Evolutionary conservation across 345 rosid species (phyloP), one percentile per base, ranked within the genome.

Genomic region (Punica granatum): DNA sequence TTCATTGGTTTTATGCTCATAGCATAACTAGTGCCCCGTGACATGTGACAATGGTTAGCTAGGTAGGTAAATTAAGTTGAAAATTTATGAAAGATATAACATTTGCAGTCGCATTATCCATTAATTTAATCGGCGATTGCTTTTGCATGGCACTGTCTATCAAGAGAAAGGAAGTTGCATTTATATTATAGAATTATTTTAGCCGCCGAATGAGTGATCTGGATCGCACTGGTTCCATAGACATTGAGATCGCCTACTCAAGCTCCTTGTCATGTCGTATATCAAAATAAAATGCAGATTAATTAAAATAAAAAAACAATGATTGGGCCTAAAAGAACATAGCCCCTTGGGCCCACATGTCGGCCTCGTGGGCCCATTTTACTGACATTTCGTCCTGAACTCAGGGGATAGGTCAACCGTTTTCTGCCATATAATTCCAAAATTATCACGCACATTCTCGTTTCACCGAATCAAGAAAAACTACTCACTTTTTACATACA

Each of bases 81-180:
- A n/a, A n/a, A n/a, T n/a, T n/a, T n/a, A n/a, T n/a, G n/a, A n/a
- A n/a, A n/a, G n/a, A n/a, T n/a, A n/a, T n/a, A n/a, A n/a, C n/a
- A n/a, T n/a, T n/a, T n/a, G 41, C 11, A 11, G 11, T 37, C 11
- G 11, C 41, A 37, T 37, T 37, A 37, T 11, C 5, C 11, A 5
- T 37, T 37, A 37, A 44, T 66, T n/a, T n/a, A 23, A 21, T 23
- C 23, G 7, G 59, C 8, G 59, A 25, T 53, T 23, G 30, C 31
- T 53, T 53, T 62, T 72, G 78, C 78, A 78, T 69, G 65, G 35
- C 63, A 48, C 73, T 56, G 71, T 68, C 34, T 51, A 31, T 48
- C 26, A 65, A 43, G n/a, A 63, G 43, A 37, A 9, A 18, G 7
- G 23, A 46, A 46, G 18, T 46, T 15, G 18, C 13, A 42, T 2